These are phyloP conservation scores for Moringa oleifera DNA, from an alignment of 345 rosid species.

Conservation along the genomic window DNA sequence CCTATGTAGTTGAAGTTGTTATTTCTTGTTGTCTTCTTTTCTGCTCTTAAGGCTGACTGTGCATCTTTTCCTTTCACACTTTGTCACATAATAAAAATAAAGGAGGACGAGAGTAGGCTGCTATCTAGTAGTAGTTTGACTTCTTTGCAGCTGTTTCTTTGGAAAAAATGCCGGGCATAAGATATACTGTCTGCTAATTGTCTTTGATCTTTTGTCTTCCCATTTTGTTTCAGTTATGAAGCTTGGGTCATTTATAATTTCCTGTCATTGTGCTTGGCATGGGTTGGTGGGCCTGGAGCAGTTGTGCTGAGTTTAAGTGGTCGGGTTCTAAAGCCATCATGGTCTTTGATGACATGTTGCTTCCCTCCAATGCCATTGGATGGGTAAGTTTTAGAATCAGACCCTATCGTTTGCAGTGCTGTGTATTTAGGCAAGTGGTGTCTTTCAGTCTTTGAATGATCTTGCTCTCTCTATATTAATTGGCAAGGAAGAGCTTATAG, in stretches of 20 bases:
- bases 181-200: constrained; percentile 1
- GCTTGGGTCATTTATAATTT: constrained; percentile 99
- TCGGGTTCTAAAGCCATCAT: constrained; percentile 73
- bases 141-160: constrained; percentile 8
- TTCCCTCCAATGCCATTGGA: constrained; percentile 78
- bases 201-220: neutral
- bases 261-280: constrained; percentile 83
- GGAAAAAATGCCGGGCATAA: constrained; percentile 8
- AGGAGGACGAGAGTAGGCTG: neutral
- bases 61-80: neutral
- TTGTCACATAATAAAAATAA: too few relatives aligned
- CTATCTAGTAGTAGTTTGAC: neutral
- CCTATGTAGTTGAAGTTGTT: too few relatives aligned
- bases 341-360: constrained; percentile 88
- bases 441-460: neutral
- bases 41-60: neutral
- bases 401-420: neutral
- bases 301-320: constrained; percentile 91
- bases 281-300: constrained; percentile 99
- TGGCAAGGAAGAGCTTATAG: neutral
- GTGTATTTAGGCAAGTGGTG: neutral
- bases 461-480: neutral
- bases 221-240: constrained; percentile 66
- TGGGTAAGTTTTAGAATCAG: constrained; percentile 54
- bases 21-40: too few relatives aligned